Evolutionary conservation across 345 rosid species (phyloP), one percentile per base, ranked within the genome.

Genomic region (Lumnitzera racemosa): DNA sequence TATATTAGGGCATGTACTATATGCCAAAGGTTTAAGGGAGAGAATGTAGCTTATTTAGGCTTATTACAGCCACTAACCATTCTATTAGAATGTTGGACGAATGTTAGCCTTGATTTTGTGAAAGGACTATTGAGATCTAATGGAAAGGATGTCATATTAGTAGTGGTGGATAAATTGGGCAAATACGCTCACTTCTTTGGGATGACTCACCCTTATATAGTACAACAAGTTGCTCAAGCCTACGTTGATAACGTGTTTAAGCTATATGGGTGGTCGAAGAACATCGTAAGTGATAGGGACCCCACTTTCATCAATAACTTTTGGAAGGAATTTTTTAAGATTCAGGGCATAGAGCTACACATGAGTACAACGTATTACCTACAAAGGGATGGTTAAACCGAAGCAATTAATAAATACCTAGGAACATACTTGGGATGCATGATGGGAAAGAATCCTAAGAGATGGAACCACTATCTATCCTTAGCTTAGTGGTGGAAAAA

Each of bases 391-490:
- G 51, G 62, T 3, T 51, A 58, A 20, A 20, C 20, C 20, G 20
- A 20, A 20, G 20, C 20, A 20, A 1, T 20, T 20, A 20, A 20
- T 20, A 20, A 20, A 20, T 20, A 1, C 20, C 20, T 1, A 20
- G 20, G 20, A 20, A 20, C 1, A 20, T 1, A 20, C 20, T 20
- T 20, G 20, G 20, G 20, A 20, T 20, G 20, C 20, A 20, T 20
- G 20, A 20, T 20, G 23, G 54, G 46, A 0, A 13, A 64, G 15
- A 16, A 24, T 0, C 61, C 61, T 14, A 5, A 11, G 0, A 9
- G 48, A 2, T 56, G 68, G 62, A 6, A 46, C 11, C 23, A 55
- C 12, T 64, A 53, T 46, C 41, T 64, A 15, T 23, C 61, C 8
- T 11, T 56, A 2, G 5, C 47, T 15, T 49, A 58, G 49, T 58